Conservation (phyloP, 2,329 filamentous ascomycete genomes). For the Trichoderma guizhouense region DNA sequence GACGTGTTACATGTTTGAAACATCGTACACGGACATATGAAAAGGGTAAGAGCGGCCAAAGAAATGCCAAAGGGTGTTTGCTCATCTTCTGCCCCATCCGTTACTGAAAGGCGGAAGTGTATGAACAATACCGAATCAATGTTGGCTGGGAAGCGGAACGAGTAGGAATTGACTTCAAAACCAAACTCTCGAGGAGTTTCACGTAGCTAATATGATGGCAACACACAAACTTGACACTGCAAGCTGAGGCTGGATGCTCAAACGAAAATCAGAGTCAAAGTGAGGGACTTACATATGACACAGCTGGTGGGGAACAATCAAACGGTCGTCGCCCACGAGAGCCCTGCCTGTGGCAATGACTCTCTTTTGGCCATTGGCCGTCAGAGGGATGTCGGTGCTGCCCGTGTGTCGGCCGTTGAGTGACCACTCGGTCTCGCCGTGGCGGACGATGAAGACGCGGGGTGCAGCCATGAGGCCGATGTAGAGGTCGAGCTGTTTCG, state of each 20-base stretch:
- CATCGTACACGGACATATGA: background rate
- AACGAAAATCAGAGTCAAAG: background rate
- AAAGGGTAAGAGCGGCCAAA: background rate
- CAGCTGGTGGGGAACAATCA: conserved; percentile 79
- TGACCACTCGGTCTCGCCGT: conserved; percentile 96
- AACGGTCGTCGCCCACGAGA: conserved; percentile 75
- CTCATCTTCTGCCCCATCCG: background rate
- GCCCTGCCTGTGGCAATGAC: conserved; percentile 75
- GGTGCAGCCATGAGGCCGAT: conserved; percentile 47
- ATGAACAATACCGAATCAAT: background rate
- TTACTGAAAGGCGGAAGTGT: background rate
- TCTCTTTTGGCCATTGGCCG: conserved; percentile 73
- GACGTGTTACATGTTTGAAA: background rate
- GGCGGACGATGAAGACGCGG: conserved; percentile 77
- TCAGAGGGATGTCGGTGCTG: conserved; percentile 80
- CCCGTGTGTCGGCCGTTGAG: conserved; percentile 83
- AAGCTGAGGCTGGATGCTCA: background rate
- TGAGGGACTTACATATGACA: conserved; percentile 67
- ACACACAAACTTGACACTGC: background rate
- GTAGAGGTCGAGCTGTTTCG: background rate
- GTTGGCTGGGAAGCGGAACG: background rate
- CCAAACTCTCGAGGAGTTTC: background rate
- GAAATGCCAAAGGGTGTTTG: background rate
- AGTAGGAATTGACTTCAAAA: background rate
- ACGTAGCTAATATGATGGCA: background rate